Evolutionary conservation across 768 basidiomycete species (phyloP).

Genomic region (Coprinopsis strossmayeri): DNA sequence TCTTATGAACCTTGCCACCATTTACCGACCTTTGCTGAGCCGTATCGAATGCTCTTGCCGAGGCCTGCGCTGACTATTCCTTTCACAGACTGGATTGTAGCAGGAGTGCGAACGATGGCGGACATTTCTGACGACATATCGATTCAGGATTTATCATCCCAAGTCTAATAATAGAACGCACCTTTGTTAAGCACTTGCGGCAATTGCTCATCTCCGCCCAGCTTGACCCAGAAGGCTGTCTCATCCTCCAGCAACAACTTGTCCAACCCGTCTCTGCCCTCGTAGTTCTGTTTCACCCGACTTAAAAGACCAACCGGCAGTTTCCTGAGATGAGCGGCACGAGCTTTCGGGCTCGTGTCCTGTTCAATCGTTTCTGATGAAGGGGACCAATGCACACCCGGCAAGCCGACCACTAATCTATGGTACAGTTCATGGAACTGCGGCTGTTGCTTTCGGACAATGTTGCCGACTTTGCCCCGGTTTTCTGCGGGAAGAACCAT

Average conservation of each 20-base stretch:
- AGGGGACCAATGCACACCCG: constrained; percentile 72
- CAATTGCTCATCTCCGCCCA: constrained; percentile 61
- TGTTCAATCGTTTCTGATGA: constrained; percentile 49
- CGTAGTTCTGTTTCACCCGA: constrained; percentile 48
- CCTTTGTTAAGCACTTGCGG: constrained; percentile 47
- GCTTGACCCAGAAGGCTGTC: constrained; percentile 63
- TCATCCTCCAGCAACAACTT: constrained; percentile 60
- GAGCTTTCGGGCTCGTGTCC: constrained; percentile 61
- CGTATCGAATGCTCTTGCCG: constrained; percentile 72
- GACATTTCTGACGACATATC: constrained; percentile 51
- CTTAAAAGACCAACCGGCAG: constrained; percentile 63
- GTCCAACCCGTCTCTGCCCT: constrained; percentile 21
- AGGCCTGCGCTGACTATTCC: constrained; percentile 80
- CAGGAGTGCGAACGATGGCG: constrained; percentile 75
- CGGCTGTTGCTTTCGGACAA: constrained; percentile 72
- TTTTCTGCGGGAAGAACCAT: constrained; percentile 96
- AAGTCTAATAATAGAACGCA: constrained; percentile 21
- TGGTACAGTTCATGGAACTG: constrained; percentile 90
- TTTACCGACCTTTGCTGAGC: constrained; percentile 72
- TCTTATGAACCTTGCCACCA: constrained; percentile 48
- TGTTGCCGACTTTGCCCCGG: constrained; percentile 89
- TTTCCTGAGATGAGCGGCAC: constrained; percentile 71
- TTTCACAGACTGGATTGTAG: constrained; percentile 79
- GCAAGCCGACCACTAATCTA: constrained; percentile 67
- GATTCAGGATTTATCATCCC: background rate